phyloP scores from a whole-genome alignment of 768 basidiomycete species.

The Tubosaeta sp. region DNA sequence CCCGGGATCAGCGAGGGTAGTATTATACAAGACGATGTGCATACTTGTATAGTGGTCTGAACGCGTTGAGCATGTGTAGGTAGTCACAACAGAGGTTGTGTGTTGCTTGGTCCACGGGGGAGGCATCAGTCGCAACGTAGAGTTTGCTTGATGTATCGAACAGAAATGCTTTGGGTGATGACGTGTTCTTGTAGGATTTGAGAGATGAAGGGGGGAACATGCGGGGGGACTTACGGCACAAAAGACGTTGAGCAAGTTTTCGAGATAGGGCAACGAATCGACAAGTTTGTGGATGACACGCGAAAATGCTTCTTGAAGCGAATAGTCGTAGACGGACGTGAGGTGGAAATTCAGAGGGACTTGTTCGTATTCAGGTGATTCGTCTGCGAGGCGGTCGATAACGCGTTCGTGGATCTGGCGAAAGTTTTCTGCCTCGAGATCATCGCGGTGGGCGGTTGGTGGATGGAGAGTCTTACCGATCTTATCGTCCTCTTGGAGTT shows the following conservation, averaged over 20 bases:
- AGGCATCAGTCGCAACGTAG: conserved; percentile 92
- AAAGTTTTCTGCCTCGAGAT: conserved; percentile 68
- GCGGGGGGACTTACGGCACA: conserved; percentile 52
- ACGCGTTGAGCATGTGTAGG: conserved; percentile 79
- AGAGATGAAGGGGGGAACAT: neutral
- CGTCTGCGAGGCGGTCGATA: conserved; percentile 75
- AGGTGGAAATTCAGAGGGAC: conserved; percentile 83
- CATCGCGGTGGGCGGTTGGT: neutral
- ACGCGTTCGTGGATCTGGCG: conserved; percentile 87
- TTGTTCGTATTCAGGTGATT: conserved; percentile 70
- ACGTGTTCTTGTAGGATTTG: conserved; percentile 61
- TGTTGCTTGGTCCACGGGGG: conserved; percentile 84
- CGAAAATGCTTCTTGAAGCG: conserved; percentile 89
- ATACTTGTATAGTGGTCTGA: conserved; percentile 83
- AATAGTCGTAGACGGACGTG: conserved; percentile 91
- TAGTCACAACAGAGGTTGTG: conserved; percentile 91
- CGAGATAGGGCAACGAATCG: conserved; percentile 79
- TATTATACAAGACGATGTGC: conserved; percentile 1
- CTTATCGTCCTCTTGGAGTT: conserved; percentile 86
- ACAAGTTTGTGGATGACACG: conserved; percentile 84
- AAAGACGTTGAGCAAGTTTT: conserved; percentile 83
- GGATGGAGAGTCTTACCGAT: conserved; percentile 50
- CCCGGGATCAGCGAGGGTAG: conserved; percentile 2
- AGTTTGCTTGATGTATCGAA: conserved; percentile 83
- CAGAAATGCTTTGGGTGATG: conserved; percentile 89